Base-by-base conservation (phyloP, 192 early-diverging fungal species). In the Coemansia sp. region DNA sequence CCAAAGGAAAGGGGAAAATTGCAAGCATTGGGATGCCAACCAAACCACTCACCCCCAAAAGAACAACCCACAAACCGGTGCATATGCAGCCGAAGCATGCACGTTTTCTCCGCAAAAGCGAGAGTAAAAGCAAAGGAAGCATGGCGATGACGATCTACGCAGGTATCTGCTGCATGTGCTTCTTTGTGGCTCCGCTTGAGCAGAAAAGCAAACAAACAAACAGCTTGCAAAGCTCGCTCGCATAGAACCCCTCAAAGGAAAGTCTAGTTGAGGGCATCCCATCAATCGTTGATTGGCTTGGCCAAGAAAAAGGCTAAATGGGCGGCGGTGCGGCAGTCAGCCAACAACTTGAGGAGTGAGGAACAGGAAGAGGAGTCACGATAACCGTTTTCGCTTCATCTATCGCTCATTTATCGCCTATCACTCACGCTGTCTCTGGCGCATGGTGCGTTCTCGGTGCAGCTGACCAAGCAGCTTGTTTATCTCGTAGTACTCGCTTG, bases 401-500 rank as follows among this genome's bases (percentile, higher is more conserved):
- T 5, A 55, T 66, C 9, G 51, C 60, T 10, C 42, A 9, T 12
- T 12, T 21, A 41, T 26, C 57, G 36, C 46, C 26, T 66, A 26
- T n/a, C 12, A 19, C 57, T 51, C 49, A 40, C 48, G 63, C 61
- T 73, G 59, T 22, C 36, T 60, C 42, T 47, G 61, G 40, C 72
- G 72, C 66, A 74, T 58, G 45, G 58, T 55, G 49, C 78, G 73
- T 51, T 81, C 78, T 43, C 41, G 73, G 22, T 81, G 78, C 43
- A 81, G 71, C 66, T 64, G 69, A 37, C 73, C 69, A n/a, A 81
- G 67, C 47, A 81, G 67, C 47, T 61, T 48, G 65, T 76, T 81
- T 36, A 81, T 81, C 11, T 66, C 42, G 61, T 81, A 81, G 64
- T 81, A 81, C 49, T 76, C 69, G 64, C 73, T 76, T 37, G 47